Evolutionary conservation across 2,329 filamentous ascomycete species (phyloP), one percentile per base, ranked within the genome.

Genomic region (Botrytis deweyae): DNA sequence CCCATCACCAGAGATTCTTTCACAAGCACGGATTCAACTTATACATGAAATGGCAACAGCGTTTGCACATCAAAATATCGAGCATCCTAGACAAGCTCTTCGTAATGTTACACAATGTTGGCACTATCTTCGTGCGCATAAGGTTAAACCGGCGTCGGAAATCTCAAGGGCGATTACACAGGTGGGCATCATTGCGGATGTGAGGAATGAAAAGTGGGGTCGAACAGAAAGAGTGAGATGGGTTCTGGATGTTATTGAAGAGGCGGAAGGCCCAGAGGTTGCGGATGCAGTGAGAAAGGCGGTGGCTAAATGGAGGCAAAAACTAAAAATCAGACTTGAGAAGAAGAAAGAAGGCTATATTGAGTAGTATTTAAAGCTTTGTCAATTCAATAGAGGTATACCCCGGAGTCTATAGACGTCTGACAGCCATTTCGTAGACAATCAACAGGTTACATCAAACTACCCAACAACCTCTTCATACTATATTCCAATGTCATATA

Each of bases 21-120:
- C 66, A 29, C 76, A 75, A 64, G 52, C 70, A 16, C 76, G 72
- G 69, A 73, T 77, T 18, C 63, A 74, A 33, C 70, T 81, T 14
- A 61, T 81, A 5, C 66, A 72, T 2, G 75, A 75, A 40, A 79
- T 81, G 76, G 80, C 80, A 29, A 68, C 73, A 6, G 74, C 73
- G n/a, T 81, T 81, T 74, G 76, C 80, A 18, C 55, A 73, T 22
- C 72, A 72, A 14, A 46, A 73, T 12, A 40, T 58, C 12, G 75
- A 75, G 16, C 55, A 73, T 20, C 73, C 61, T 16, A 73, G 78
- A 58, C 73, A 74, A 22, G 77, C 77, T 22, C 64, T 81, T n/a
- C 76, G 79, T 14, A 79, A 79, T 72, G 76, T 81, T 33, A 67
- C 64, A 49, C 77, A 77, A 67, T 81, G 79, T 68, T 65, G 78